phyloP scores from a whole-genome alignment of 805 yeast genomes.

The Cyberlindnera saturnus region DNA sequence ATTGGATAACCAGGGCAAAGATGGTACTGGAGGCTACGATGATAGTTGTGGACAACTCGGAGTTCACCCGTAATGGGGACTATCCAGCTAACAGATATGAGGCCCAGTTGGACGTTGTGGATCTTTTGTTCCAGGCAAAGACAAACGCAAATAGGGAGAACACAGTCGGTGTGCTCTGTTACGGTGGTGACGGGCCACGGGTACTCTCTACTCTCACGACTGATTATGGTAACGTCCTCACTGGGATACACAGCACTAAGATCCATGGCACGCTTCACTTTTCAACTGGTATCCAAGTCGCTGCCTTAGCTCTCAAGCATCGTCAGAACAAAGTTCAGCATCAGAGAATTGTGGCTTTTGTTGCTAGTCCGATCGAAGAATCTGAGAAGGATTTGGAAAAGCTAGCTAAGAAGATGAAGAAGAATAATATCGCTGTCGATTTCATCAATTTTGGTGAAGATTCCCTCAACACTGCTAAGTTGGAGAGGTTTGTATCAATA shows the following conservation, averaged over 20 bases:
- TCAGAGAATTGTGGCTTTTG: slow-evolving; percentile 85
- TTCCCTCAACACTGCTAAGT: slow-evolving; percentile 62
- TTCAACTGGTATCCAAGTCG: slow-evolving; percentile 85
- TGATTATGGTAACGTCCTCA: slow-evolving; percentile 78
- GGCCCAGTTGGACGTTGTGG: slow-evolving; percentile 89
- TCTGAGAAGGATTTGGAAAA: slow-evolving; percentile 66
- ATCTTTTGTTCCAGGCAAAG: slow-evolving; percentile 78
- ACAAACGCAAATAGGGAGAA: slow-evolving; percentile 87
- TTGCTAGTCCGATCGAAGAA: slow-evolving; percentile 79
- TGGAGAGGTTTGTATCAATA: slow-evolving; percentile 69
- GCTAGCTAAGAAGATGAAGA: slow-evolving; percentile 88
- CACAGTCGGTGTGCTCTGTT: slow-evolving; percentile 85
- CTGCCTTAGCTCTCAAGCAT: slow-evolving; percentile 88
- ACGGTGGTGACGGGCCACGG: slow-evolving; percentile 80
- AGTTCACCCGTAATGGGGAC: slow-evolving; percentile 94
- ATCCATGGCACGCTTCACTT: slow-evolving; percentile 67
- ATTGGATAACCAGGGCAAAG: slow-evolving; percentile 2
- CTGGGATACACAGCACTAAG: slow-evolving; percentile 76
- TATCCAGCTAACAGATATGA: slow-evolving; percentile 82
- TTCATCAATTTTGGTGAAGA: slow-evolving; percentile 91
- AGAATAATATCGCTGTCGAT: slow-evolving; percentile 86
- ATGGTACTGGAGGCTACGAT: slow-evolving; percentile 97
- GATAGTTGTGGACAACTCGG: slow-evolving; percentile 93
- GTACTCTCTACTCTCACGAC: slow-evolving; percentile 86
- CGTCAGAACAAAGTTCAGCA: slow-evolving; percentile 91